Evolutionary conservation across 2,329 filamentous ascomycete species (phyloP), one percentile per base, ranked within the genome.

Genomic region (Colletotrichum eremochloae): DNA sequence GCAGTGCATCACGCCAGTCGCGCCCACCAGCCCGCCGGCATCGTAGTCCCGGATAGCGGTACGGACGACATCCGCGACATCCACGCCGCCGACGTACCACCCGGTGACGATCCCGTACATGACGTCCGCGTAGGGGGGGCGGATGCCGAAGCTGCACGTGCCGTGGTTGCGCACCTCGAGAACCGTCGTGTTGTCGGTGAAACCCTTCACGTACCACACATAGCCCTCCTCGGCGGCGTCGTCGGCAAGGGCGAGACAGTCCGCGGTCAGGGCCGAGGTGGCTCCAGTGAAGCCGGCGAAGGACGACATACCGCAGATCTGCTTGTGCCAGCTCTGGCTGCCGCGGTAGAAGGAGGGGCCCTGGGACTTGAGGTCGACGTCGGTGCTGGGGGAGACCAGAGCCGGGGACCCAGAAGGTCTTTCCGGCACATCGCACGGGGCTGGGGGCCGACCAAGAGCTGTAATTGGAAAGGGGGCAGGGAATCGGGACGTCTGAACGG

Each of bases 91-190:
- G 29, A 67, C 20, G 56, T 67, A 67, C 63, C 55, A 71, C 15
- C 63, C 63, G 20, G 55, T 31, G 11, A 12, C 8, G 46, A 50
- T 46, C 15, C 11, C 14, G 20, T 29, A 9, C 7, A 71, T 36
- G 31, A 48, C 63, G 18, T 61, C 68, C 12, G 33, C 20, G 38
- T 52, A 53, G 5, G 56, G 55, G 6, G 68, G 68, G 31, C 63
- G 63, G 40, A 71, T 67, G 57, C 63, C 68, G 33, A 71, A 62
- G 31, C 31, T 55, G 38, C 68, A 71, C 24, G 63, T 71, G 46
- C 56, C 40, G 48, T 42, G 29, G 40, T 6, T 33, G 31, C 29
- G 42, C 18, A 71, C 18, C 46, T 15, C 46, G 31, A 67, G 56
- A 18, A 71, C 42, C n/a, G 56, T 67, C 40, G 53, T 56, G 36